Evolutionary conservation across 2,329 filamentous ascomycete species (phyloP), one percentile per base, ranked within the genome.

Genomic region (Colletotrichum spinosum): DNA sequence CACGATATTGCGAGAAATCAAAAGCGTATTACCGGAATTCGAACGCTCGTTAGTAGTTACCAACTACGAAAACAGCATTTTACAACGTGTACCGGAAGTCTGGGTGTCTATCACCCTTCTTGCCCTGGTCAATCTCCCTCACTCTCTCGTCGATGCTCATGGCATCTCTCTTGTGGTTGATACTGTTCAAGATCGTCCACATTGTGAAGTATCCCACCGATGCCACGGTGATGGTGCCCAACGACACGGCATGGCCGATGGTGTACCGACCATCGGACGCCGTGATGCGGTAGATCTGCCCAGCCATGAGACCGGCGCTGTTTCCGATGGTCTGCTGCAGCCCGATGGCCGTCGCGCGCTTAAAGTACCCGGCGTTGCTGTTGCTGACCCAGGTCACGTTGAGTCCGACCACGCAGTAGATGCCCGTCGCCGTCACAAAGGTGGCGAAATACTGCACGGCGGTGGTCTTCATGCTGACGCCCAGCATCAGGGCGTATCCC

Each of bases 401-500:
- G 8, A 83, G 68, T 0, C 85, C 85, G 0, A 64, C 59, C 3
- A 67, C 59, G 9, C 59, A 67, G 11, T 67, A 65, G 1, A 67
- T 64, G 0, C 64, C 60, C 0, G 64, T 67, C 0, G 60, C 64
- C 0, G 60, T 63, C 4, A 67, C 55, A 2, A 67, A 65, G 0
- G 60, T 67, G 0, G 64, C 64, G 11, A 67, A 63, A 41, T 67
- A 67, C 6, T 59, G 54, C 6, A 64, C 64, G 5, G 17, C 11
- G 0, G 64, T 63, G 0, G 54, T 39, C 65, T 85, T 86, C 11
- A 83, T 78, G 4, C 81, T 79, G 3, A 83, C 74, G 3, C 80
- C 82, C 49, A 79, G 80, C 34, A 86, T 74, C 65, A 86, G 69
- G 10, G 83, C 78, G 67, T 85, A 85, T 0, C 84, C 84, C 2